phyloP scores from a whole-genome alignment of 371 early-diverging fungal species.

The Dichotomocladium elegans region DNA sequence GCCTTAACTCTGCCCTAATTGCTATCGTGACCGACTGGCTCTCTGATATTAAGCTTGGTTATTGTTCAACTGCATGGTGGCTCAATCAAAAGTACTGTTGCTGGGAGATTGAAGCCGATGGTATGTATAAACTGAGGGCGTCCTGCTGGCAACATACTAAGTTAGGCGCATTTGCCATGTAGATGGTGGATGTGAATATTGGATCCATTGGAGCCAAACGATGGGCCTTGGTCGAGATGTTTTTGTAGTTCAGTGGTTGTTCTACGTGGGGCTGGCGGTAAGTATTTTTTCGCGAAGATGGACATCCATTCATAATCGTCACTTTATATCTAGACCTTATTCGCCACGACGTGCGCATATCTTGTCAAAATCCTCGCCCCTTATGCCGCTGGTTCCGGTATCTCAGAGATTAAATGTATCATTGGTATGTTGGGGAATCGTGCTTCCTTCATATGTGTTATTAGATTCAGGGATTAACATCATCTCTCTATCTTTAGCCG shows the following conservation, averaged over 20 bases:
- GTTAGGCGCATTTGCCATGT: background rate
- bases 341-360: constrained; percentile 55
- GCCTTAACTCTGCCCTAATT: constrained; percentile 80
- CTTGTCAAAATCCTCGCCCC: constrained; percentile 72
- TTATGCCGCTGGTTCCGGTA: constrained; percentile 93
- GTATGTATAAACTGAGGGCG: constrained; percentile 14
- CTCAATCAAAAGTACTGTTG: constrained; percentile 95
- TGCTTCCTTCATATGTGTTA: background rate
- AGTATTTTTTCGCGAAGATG: constrained; percentile 11
- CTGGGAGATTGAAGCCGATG: constrained; percentile 70
- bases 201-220: constrained; percentile 56
- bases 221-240: constrained; percentile 33
- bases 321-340: constrained; percentile 41
- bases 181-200: constrained; percentile 43
- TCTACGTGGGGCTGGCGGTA: constrained; percentile 61
- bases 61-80: constrained; percentile 89
- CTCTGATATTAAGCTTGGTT: constrained; percentile 82
- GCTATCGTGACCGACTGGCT: constrained; percentile 87
- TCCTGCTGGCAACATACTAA: background rate
- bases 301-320: too few relatives aligned
- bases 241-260: constrained; percentile 54
- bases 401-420: constrained; percentile 95
- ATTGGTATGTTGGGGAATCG: constrained; percentile 64
- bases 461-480: background rate
- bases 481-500: constrained; percentile 36